phyloP scores from a whole-genome alignment of 441 rosid genomes.

The Brassica balearica region DNA sequence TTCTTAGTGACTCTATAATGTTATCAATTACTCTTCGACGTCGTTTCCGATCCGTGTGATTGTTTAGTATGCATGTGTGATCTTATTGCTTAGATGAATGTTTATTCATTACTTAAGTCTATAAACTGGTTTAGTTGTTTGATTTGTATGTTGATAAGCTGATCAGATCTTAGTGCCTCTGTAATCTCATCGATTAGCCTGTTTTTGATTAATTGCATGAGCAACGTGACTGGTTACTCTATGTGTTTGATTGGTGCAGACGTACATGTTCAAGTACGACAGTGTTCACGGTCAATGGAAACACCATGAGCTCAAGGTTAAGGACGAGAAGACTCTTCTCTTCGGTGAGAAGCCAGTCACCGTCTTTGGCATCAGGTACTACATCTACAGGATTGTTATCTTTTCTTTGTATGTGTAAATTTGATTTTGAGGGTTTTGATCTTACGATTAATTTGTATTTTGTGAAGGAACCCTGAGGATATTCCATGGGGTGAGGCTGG shows the following conservation, averaged over 20 bases:
- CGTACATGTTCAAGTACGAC: conserved; percentile 84
- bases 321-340: conserved; percentile 75
- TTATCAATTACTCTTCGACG: no score
- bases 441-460: not conserved
- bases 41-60: no score
- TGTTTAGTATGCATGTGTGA: no score
- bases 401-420: no score
- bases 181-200: no score
- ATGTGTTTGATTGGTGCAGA: conserved; percentile 39
- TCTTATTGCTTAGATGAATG: no score
- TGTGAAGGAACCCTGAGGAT: conserved; percentile 36
- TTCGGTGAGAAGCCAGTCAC: conserved; percentile 67
- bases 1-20: not conserved
- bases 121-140: not conserved
- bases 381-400: not conserved
- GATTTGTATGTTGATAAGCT: not conserved
- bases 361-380: conserved; percentile 60
- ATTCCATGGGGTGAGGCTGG: conserved; percentile 14
- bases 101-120: no score
- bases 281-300: conserved; percentile 87
- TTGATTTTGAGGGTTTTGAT: not conserved
- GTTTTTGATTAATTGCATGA: not conserved
- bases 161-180: not conserved
- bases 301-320: conserved; percentile 69
- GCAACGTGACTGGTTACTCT: not conserved